phyloP scores from a whole-genome alignment of 2,329 filamentous ascomycete species.

The Phialophora macrospora region DNA sequence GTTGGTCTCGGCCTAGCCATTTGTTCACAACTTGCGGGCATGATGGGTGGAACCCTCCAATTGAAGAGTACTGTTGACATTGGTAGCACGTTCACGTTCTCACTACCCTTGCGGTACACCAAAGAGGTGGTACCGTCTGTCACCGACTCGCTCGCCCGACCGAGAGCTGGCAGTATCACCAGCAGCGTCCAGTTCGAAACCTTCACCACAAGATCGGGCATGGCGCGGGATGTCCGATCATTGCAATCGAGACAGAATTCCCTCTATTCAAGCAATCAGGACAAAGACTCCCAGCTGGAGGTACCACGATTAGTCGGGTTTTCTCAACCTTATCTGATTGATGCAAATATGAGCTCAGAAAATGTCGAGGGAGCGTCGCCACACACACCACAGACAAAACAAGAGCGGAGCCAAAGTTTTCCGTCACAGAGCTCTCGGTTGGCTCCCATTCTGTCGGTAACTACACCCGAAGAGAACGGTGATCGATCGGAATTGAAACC shows the following conservation, averaged over 20 bases:
- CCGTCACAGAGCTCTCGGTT: constrained; percentile 1
- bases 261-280: constrained; percentile 14
- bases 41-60: constrained; percentile 80
- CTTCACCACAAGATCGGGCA: constrained; percentile 22
- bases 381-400: constrained; percentile 5
- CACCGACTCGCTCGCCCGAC: constrained; percentile 28
- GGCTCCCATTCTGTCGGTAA: constrained; percentile 19
- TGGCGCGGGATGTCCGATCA: constrained; percentile 15
- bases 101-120: constrained; percentile 77
- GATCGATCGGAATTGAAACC: not conserved
- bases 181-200: constrained; percentile 27
- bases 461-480: constrained; percentile 8
- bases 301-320: constrained; percentile 77
- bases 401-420: constrained; percentile 8
- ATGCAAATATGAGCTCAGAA: constrained; percentile 16
- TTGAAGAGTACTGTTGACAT: constrained; percentile 72
- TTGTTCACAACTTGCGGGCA: constrained; percentile 78
- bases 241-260: constrained; percentile 19
- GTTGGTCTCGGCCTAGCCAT: constrained; percentile 87
- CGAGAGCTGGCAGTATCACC: constrained; percentile 16
- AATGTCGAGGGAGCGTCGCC: constrained; percentile 1
- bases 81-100: constrained; percentile 80
- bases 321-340: constrained; percentile 67
- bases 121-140: constrained; percentile 62
- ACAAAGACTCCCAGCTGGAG: constrained; percentile 47